Base-by-base conservation (phyloP, 306 rosid species). In the Lathyrus aphaca region DNA sequence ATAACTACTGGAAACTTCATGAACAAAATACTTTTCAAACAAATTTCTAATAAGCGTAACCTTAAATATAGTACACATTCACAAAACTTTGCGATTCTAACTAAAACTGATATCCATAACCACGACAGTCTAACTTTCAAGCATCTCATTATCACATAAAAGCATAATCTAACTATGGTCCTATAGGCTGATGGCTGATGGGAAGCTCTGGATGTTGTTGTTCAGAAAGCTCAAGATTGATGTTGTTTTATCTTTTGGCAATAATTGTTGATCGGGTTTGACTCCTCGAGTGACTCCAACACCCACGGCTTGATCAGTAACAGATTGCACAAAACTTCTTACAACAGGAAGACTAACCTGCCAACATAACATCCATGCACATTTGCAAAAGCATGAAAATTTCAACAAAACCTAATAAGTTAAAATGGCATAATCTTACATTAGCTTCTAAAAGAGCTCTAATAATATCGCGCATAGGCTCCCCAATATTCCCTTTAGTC, bases 341-440 rank as follows among this genome's bases (percentile, higher is more conserved):
- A 94, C 99, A 76, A 94, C 97, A 86, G 99, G 96, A 87, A 94
- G 99, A 76, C 99, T 94, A 39, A 90, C 98, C 96, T 93, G 85
- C 78, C 63, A 80, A 74, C 42, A 77, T 17, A 83, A 68, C 13
- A 79, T 17, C 10, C 72, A 30, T 15, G 14, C 43, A 58, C 4
- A 15, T 29, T 13, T n/a, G n/a, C n/a, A n/a, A n/a, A n/a, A n/a
- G n/a, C n/a, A n/a, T n/a, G n/a, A n/a, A n/a, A n/a, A n/a, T n/a
- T n/a, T n/a, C n/a, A n/a, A n/a, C n/a, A n/a, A n/a, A n/a, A n/a
- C n/a, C n/a, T n/a, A n/a, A n/a, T n/a, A n/a, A n/a, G n/a, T n/a
- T n/a, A n/a, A n/a, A n/a, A n/a, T n/a, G n/a, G n/a, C n/a, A n/a
- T n/a, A n/a, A n/a, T n/a, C n/a, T n/a, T n/a, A n/a, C n/a, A n/a